Evolutionary conservation across 306 rosid species (phyloP).

Genomic region (Cucumis hystrix): DNA sequence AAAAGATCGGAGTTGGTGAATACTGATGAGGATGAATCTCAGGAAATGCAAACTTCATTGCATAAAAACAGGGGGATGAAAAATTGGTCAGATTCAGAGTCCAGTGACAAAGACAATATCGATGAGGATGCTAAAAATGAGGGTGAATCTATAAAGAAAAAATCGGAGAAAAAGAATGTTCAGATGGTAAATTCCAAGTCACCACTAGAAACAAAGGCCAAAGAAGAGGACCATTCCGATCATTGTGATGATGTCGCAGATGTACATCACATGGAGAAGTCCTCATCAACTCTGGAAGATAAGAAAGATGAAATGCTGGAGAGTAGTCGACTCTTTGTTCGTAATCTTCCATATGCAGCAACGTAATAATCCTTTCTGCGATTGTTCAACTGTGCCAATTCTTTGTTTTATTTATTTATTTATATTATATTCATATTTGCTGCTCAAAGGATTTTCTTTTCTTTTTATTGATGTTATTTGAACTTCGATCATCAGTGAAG

Average conservation of each 20-base stretch:
- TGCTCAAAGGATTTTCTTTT: not conserved
- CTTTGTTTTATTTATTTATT: not conserved
- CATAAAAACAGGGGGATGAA: conserved; percentile 31
- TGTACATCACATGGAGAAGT: conserved; percentile 12
- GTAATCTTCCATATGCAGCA: conserved; percentile 76
- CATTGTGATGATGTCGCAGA: not conserved
- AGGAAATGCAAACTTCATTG: conserved; percentile 10
- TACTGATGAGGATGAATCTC: conserved; percentile 14
- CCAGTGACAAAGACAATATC: conserved; percentile 26
- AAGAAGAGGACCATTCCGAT: not conserved
- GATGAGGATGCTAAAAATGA: conserved; percentile 16
- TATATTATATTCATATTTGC: not conserved
- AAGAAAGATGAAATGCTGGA: conserved; percentile 36
- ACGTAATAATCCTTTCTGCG: conserved; percentile 25
- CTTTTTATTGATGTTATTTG: not conserved
- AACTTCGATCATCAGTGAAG: conserved; percentile 41
- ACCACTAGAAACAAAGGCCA: not conserved
- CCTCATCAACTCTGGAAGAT: conserved; percentile 22
- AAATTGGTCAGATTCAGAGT: conserved; percentile 80
- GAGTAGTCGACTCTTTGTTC: conserved; percentile 62
- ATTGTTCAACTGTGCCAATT: not conserved
- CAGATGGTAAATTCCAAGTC: conserved; percentile 7
- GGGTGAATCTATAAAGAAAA: conserved; percentile 13
- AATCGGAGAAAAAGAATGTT: conserved; percentile 13
- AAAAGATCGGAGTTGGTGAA: conserved; percentile 10